phyloP scores from a whole-genome alignment of 805 yeast genomes.

The Suhomyces faveliae region DNA sequence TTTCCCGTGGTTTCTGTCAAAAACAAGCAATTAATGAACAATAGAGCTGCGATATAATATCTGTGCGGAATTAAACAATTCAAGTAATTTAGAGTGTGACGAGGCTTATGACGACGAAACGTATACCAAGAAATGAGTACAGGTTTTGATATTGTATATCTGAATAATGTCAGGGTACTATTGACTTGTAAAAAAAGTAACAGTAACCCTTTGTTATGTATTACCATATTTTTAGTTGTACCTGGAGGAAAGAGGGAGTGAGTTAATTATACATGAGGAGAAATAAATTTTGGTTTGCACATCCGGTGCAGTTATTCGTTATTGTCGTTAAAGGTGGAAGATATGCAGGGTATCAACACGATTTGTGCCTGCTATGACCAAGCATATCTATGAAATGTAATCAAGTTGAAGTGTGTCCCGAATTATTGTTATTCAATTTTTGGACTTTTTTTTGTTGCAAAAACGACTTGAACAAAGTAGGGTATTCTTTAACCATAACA shows the following conservation, averaged over 20 bases:
- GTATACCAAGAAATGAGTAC: neutral
- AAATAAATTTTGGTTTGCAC: neutral
- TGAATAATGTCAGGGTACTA: neutral
- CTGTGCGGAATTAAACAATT: neutral
- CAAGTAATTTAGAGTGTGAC: neutral
- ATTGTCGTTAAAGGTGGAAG: neutral
- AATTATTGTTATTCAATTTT: neutral
- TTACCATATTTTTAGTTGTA: neutral
- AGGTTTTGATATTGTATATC: neutral
- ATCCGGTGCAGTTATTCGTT: neutral
- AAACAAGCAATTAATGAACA: neutral
- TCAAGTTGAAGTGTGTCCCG: neutral
- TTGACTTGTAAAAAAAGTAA: neutral
- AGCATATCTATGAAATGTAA: neutral
- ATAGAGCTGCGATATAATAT: neutral
- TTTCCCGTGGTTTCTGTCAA: neutral
- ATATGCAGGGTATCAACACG: neutral
- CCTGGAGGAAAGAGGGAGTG: neutral
- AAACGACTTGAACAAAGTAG: neutral
- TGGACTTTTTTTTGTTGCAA: neutral
- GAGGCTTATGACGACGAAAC: neutral
- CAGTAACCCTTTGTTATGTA: neutral
- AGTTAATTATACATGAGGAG: neutral
- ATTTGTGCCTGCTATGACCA: neutral
- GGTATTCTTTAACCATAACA: neutral